A percentile compares a stretch with the other conserved stretches of the same genome.
These are phyloP conservation scores for Casuarina cunninghamiana DNA, from an alignment of 306 rosid genomes.

Conservation along the genomic window DNA sequence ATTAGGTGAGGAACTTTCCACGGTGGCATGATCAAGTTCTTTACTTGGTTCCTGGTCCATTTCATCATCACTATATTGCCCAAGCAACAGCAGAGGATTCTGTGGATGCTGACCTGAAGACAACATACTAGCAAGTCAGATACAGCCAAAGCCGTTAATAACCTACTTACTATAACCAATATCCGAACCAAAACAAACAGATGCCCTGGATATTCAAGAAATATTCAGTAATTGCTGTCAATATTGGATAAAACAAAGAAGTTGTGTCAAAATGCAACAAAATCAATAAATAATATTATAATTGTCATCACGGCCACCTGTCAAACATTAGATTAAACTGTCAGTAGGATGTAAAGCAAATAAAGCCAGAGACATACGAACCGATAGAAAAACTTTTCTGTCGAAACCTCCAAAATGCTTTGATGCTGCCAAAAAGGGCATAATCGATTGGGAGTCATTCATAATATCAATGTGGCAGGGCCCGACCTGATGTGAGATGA, in stretches of 20 bases:
- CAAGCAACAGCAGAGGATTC: constrained; percentile 88
- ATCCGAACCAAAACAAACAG: constrained; percentile 21
- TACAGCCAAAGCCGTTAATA: constrained; percentile 24
- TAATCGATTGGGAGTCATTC: constrained; percentile 60
- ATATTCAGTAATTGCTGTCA: constrained; percentile 8
- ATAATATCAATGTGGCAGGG: constrained; percentile 73
- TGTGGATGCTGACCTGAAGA: constrained; percentile 70
- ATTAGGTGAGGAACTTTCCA: constrained; percentile 37
- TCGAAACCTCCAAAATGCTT: constrained; percentile 71
- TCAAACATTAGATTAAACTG: constrained; percentile 54
- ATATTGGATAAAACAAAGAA: constrained; percentile 23
- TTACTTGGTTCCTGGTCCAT: constrained; percentile 59
- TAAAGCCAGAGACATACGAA: constrained; percentile 94
- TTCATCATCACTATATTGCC: constrained; percentile 92
- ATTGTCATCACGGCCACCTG: constrained; percentile 70
- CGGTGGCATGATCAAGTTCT: constrained; percentile 32
- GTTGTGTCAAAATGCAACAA: constrained; percentile 20
- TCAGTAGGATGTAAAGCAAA: constrained; percentile 63
- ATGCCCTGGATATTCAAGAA: constrained; percentile 11
- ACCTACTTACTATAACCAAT: constrained; percentile 23
- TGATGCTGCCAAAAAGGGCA: constrained; percentile 62
- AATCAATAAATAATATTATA: constrained; percentile 37
- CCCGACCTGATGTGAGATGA: constrained; percentile 69
- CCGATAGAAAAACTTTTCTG: constrained; percentile 69
- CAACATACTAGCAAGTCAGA: constrained; percentile 52